Base-by-base conservation (phyloP, 177 flowering plant genomes). In the Vitis hybrid region DNA sequence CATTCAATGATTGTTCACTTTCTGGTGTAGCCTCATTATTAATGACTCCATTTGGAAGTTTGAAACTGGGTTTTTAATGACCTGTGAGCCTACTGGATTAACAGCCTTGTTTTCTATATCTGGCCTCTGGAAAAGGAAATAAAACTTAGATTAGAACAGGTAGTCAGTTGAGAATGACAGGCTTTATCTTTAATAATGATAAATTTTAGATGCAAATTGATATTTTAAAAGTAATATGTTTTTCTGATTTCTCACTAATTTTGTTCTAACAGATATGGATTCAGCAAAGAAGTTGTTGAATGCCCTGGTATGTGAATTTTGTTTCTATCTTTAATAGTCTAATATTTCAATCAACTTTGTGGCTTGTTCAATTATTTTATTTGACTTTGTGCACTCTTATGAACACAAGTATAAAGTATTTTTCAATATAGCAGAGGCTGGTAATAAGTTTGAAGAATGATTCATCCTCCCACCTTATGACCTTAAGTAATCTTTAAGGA, bases 261-360 rank as follows among this genome's bases (percentile, higher is more conserved):
- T 72, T 66, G 58, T 14, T 40, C 46, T 58, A 46, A 73, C 86
- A 92, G 98, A 87, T 94, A 91, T 72, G 97, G 97, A 12, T 94
- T 94, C 70, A 94, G 96, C 87, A 79, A 78, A 81, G 95, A 94
- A 80, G 77, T 91, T 74, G 96, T 94, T 58, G 99, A 94, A 74
- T 90, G 88, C 77, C 98, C 98, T 72, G 98, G 98, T 93, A 86
- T 69, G 70, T 69, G 17, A 30, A 5, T 54, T 69, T 64, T 35
- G 19, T 54, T 60, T 50, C 24, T 46, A 3, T 24, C 52, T 63
- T 63, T 14, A 24, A 59, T 35, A 59, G 12, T 30, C 3, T 30
- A 10, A 66, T 27, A 21, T 58, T 48, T 58, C 32, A 59, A 48
- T 32, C 51, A 30, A 24, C 40, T 5, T 35, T 48, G 62, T 56